Percentiles rank a stretch among this genome's conserved stretches.
These are phyloP conservation scores for Epicoccum sorghinum DNA, from an alignment of 2,329 filamentous ascomycete species.

Conservation along the genomic window DNA sequence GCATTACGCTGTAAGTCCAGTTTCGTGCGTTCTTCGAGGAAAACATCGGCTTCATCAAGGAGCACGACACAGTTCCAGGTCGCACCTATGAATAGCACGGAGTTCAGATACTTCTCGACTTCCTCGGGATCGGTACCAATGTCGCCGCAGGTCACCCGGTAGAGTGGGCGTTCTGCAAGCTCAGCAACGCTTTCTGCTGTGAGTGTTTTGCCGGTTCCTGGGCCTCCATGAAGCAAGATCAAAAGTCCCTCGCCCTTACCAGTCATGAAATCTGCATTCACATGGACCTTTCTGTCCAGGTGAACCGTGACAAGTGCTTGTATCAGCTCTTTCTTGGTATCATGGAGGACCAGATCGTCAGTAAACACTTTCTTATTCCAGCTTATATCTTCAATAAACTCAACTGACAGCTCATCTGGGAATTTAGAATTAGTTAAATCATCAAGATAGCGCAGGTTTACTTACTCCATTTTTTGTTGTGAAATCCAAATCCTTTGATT, in stretches of 20 bases:
- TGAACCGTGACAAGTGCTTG: conserved; percentile 37
- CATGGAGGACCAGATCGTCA: too few species aligned
- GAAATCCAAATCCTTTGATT: background rate
- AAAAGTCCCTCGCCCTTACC: conserved; percentile 38
- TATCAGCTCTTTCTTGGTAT: conserved; percentile 58
- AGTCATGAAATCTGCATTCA: conserved; percentile 53
- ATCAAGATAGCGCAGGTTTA: too few species aligned
- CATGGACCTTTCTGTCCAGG: too few species aligned
- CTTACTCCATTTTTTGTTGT: background rate
- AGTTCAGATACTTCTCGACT: conserved; percentile 9
- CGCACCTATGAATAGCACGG: background rate
- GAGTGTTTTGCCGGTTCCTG: conserved; percentile 23
- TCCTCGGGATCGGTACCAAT: conserved; percentile 5
- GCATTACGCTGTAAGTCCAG: conserved; percentile 23
- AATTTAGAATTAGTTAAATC: too few species aligned
- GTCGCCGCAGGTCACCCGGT: conserved; percentile 31
- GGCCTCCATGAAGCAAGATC: conserved; percentile 19
- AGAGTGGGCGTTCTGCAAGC: conserved; percentile 14
- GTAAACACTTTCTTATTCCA: conserved; percentile 11
- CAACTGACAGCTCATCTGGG: too few species aligned
- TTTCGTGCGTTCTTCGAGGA: conserved; percentile 56
- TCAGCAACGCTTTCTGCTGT: conserved; percentile 23
- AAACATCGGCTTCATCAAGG: conserved; percentile 50
- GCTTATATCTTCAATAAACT: conserved; percentile 32
- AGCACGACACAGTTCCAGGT: conserved; percentile 59